Base-by-base conservation (phyloP, 2,329 filamentous ascomycete genomes). In the Apiospora saccharicola region DNA sequence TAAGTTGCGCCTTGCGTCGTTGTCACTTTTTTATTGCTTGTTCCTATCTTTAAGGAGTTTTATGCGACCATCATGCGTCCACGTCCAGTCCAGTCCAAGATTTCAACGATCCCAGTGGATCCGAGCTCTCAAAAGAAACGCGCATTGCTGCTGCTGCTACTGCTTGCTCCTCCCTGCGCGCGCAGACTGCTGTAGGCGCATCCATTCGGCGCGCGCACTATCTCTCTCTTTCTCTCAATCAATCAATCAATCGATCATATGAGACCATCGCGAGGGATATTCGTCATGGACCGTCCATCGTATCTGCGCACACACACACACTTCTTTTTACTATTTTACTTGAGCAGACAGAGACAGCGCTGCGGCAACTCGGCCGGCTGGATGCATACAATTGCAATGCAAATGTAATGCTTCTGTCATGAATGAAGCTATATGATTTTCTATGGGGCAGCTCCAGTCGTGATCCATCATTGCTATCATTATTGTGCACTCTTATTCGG, bases 1-100 rank as follows among this genome's bases (percentile, higher is more conserved):
- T 96, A 91, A 83, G 86, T 87, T 76, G 76, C 74, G 44, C 68
- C 67, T 47, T 49, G 44, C 49, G 34, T 41, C 47, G 46, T 70
- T 51, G 68, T 53, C 47, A 44, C 41, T 57, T 70, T 64, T 64
- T 64, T 41, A 64, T 64, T 64, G 34, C 57, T 41, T 64, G 57
- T 64, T n/a, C 34, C 57, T 41, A 24, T 64, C 57, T 64, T 64
- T 64, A 64, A 64, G 19, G 7, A n/a, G 34, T 2, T 61, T 53
- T 41, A 41, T 64, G 57, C 57, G 57, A 64, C 57, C 57, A 22
- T 41, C 57, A 24, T 64, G 57, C 26, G 67, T 68, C 68, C 68
- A 41, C 47, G 68, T 24, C 68, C 67, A 46, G 67, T 34, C 67
- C 37, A 22, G 61, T 41, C n/a, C 46, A 22, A 30, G 49, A 49